Base-by-base conservation (phyloP, 352 stramenopile species). In the Phytophthora sp. region DNA sequence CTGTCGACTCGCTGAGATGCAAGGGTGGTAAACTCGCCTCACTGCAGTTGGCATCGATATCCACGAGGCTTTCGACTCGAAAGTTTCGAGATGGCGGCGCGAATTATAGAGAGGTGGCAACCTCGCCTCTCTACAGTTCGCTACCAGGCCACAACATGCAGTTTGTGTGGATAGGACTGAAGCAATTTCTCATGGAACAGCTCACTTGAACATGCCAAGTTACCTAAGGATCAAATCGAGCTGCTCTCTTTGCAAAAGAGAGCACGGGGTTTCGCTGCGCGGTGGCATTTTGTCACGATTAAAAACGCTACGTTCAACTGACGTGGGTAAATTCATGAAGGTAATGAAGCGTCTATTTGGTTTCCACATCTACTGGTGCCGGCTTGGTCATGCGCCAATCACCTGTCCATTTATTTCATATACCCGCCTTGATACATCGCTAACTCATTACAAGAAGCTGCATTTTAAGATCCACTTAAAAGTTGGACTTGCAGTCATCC, bases 401-500 rank as follows among this genome's bases (percentile, higher is more conserved):
- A 63, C 43, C 43, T 45, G 49, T 66, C 45, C 45, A 65, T 61
- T 54, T 52, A 56, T 55, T 64, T 56, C 43, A 49, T 55, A 61
- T 67, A 53, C 50, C 50, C 58, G 24, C 27, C 42, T 62, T 17
- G 49, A 55, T 52, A 56, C 50, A 61, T 51, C 34, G 49, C 34
- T 15, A 28, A 58, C 39, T 42, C 37, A 58, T 41, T 62, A 54
- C 58, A 43, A 55, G 24, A 43, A 54, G 39, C 23, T 50, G 30
- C 20, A 35, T 44, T 44, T 17, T 17, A 10, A n/a, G n/a, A n/a
- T n/a, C n/a, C n/a, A n/a, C 44, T 66, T 59, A 66, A 27, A 68
- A 68, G 51, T 53, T 62, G 0, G 59, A 62, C 37, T 56, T n/a
- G 37, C 59, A 68, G 59, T 62, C n/a, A n/a, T n/a, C n/a, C n/a